Conservation (phyloP, 495 filamentous ascomycete species). For the Annulohypoxylon stygium region DNA sequence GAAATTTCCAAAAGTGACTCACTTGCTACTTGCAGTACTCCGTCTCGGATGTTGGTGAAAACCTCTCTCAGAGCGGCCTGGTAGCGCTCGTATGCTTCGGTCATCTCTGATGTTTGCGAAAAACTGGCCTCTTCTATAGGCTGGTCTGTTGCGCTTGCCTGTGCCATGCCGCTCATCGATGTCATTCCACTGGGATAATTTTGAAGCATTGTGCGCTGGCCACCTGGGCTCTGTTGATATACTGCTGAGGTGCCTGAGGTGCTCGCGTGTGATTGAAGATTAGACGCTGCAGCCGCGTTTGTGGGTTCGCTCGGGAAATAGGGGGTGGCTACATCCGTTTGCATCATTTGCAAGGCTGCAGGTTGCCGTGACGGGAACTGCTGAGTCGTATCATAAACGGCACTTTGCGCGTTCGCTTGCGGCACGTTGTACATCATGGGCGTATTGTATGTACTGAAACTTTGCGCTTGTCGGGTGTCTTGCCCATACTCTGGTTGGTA, state of each 20-base stretch:
- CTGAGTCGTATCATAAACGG: slow-evolving; percentile 82
- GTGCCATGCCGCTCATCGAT: slow-evolving; percentile 58
- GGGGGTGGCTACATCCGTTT: slow-evolving; percentile 73
- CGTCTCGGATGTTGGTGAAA: slow-evolving; percentile 79
- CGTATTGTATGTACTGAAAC: slow-evolving; percentile 62
- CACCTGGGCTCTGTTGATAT: slow-evolving; percentile 62
- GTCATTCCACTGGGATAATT: slow-evolving; percentile 60
- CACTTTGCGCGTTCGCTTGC: slow-evolving; percentile 73
- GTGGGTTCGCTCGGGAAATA: slow-evolving; percentile 84
- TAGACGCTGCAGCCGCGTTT: slow-evolving; percentile 69
- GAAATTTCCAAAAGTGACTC: slow-evolving; percentile 81
- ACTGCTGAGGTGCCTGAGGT: slow-evolving; percentile 58
- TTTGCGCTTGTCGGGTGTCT: slow-evolving; percentile 64
- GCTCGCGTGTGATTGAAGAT: slow-evolving; percentile 55
- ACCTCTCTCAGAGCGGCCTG: slow-evolving; percentile 78
- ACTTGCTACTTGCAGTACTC: slow-evolving; percentile 79
- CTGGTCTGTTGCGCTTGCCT: slow-evolving; percentile 52
- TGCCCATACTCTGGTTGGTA: slow-evolving; percentile 69
- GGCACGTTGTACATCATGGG: slow-evolving; percentile 85
- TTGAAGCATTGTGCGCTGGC: slow-evolving; percentile 58
- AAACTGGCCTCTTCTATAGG: slow-evolving; percentile 48
- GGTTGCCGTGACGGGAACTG: slow-evolving; percentile 84
- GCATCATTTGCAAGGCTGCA: slow-evolving; percentile 84
- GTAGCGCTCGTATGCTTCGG: slow-evolving; percentile 80
- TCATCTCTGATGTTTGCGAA: slow-evolving; percentile 55